Conservation (phyloP, 2,329 filamentous ascomycete species). For the Aaosphaeria pasadenensis region DNA sequence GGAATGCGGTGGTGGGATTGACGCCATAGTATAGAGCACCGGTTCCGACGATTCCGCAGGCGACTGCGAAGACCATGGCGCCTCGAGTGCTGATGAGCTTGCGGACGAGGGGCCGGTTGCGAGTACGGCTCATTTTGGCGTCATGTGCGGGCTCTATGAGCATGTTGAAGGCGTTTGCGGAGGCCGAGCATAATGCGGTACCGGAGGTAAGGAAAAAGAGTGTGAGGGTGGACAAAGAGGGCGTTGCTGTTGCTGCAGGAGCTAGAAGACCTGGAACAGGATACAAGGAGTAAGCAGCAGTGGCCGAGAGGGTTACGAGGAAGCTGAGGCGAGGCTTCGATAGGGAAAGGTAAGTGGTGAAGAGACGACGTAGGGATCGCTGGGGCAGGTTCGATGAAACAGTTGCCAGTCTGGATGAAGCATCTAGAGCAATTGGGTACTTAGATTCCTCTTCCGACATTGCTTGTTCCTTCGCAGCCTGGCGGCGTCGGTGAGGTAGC, state of each 20-base stretch:
- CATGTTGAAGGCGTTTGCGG: constrained; percentile 96
- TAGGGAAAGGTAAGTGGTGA: constrained; percentile 82
- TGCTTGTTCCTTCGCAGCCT: constrained; percentile 14
- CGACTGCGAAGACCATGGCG: constrained; percentile 76
- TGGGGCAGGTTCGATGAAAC: constrained; percentile 56
- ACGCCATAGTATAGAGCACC: constrained; percentile 81
- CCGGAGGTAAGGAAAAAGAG: constrained; percentile 88
- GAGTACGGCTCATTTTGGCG: constrained; percentile 88
- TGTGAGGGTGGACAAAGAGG: constrained; percentile 85
- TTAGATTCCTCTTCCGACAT: constrained; percentile 12
- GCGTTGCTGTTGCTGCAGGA: constrained; percentile 63
- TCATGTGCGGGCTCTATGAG: constrained; percentile 89
- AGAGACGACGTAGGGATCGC: constrained; percentile 59
- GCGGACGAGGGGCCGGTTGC: constrained; percentile 84
- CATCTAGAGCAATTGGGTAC: constrained; percentile 52
- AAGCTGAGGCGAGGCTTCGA: constrained; percentile 94
- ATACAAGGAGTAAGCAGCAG: constrained; percentile 88
- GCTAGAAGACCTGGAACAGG: constrained; percentile 84
- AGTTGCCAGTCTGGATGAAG: constrained; percentile 58
- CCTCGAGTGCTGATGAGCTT: constrained; percentile 68
- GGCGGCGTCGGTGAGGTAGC: constrained; percentile 33
- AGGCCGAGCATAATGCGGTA: constrained; percentile 83
- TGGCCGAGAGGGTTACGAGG: constrained; percentile 86
- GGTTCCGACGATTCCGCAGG: constrained; percentile 67
- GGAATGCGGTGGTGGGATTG: constrained; percentile 85